These are phyloP conservation scores for Russula foetens DNA, from an alignment of 768 basidiomycete genomes.

Conservation along the genomic window DNA sequence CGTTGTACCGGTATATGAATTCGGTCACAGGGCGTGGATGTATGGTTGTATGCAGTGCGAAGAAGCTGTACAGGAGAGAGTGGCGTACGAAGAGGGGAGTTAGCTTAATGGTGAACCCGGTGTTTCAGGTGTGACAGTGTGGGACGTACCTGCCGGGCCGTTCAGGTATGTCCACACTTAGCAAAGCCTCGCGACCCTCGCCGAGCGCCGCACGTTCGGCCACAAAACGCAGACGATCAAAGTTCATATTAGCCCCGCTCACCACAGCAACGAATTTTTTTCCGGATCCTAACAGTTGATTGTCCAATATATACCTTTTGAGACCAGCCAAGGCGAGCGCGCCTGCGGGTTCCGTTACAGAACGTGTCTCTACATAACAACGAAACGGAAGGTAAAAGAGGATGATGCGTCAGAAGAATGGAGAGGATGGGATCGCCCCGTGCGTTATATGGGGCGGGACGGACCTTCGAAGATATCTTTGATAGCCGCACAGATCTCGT, in stretches of 20 bases:
- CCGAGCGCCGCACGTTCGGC: slow-evolving; percentile 97
- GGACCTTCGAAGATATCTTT: slow-evolving; percentile 97
- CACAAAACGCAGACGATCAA: slow-evolving; percentile 93
- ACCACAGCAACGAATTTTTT: slow-evolving; percentile 88
- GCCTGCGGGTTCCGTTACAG: slow-evolving; percentile 94
- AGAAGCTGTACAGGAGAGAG: slow-evolving; percentile 56
- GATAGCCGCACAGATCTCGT: slow-evolving; percentile 97
- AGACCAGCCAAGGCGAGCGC: slow-evolving; percentile 88
- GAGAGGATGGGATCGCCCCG: too few species aligned
- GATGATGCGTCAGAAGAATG: background rate
- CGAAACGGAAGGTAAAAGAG: slow-evolving; percentile 49
- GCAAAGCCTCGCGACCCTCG: slow-evolving; percentile 87
- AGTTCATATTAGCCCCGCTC: slow-evolving; percentile 99
- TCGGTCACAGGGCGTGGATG: slow-evolving; percentile 92
- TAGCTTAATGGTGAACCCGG: too few species aligned
- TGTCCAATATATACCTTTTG: slow-evolving; percentile 76
- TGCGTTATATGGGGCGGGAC: too few species aligned
- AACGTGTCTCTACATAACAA: slow-evolving; percentile 88
- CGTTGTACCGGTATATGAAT: slow-evolving; percentile 87
- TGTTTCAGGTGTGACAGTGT: too few species aligned
- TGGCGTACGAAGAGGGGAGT: background rate
- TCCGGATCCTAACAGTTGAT: slow-evolving; percentile 72
- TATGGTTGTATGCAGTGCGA: slow-evolving; percentile 78
- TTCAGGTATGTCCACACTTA: slow-evolving; percentile 94
- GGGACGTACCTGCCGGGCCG: slow-evolving; percentile 66